A percentile compares a stretch with the other conserved stretches of the same genome.
These are phyloP conservation scores for Metschnikowia hibisci DNA, from an alignment of 805 yeast species.

Conservation along the genomic window DNA sequence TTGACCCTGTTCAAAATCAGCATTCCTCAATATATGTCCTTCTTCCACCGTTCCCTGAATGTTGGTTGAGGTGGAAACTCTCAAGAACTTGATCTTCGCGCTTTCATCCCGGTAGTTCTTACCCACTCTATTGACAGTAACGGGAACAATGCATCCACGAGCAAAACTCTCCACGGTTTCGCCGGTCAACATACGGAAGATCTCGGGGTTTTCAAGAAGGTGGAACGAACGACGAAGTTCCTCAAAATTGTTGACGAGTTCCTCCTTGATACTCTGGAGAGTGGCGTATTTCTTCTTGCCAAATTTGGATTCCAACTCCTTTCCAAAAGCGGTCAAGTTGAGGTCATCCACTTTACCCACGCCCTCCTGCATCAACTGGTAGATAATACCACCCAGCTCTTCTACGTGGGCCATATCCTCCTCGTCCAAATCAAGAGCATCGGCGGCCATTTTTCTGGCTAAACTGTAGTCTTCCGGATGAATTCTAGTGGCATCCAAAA, in stretches of 20 bases:
- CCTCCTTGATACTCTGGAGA: constrained; percentile 78
- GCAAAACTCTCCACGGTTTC: constrained; percentile 69
- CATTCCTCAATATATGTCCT: constrained; percentile 43
- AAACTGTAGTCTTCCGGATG: constrained; percentile 97
- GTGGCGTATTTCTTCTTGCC: constrained; percentile 75
- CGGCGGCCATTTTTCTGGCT: constrained; percentile 97
- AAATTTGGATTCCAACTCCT: constrained; percentile 71
- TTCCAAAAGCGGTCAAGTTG: constrained; percentile 87
- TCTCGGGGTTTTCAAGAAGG: constrained; percentile 59
- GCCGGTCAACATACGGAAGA: constrained; percentile 87
- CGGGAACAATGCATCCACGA: constrained; percentile 71
- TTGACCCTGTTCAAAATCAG: constrained; percentile 56
- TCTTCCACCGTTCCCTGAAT: constrained; percentile 44
- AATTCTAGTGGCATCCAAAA: constrained; percentile 89
- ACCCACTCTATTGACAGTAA: constrained; percentile 63
- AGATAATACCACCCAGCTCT: constrained; percentile 77
- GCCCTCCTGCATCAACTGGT: constrained; percentile 66
- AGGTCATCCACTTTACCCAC: constrained; percentile 77
- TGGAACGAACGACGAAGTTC: constrained; percentile 79
- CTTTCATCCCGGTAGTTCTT: constrained; percentile 53
- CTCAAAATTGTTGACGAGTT: constrained; percentile 80
- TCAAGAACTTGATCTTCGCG: constrained; percentile 39
- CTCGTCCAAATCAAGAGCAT: constrained; percentile 93
- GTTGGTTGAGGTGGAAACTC: constrained; percentile 40
- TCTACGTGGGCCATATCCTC: constrained; percentile 82